phyloP scores from a whole-genome alignment of 352 stramenopile species.

The Phytopythium oedochilum region DNA sequence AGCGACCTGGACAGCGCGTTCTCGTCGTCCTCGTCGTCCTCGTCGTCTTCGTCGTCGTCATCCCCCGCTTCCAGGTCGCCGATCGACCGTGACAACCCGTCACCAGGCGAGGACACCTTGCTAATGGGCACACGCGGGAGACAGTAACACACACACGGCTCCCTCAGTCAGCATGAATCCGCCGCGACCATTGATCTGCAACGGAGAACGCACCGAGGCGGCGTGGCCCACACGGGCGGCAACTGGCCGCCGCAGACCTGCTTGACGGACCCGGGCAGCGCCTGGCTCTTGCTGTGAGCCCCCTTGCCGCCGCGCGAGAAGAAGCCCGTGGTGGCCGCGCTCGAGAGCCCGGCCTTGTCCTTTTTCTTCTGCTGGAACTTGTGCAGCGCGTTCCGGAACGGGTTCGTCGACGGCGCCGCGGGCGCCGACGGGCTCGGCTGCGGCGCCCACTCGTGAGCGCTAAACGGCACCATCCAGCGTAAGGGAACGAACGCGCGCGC shows the following conservation, averaged over 20 bases:
- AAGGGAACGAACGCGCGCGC: background rate
- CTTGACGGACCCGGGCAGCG: constrained; percentile 66
- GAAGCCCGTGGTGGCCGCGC: constrained; percentile 53
- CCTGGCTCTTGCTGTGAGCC: constrained; percentile 25
- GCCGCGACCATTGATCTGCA: background rate
- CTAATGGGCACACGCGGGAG: constrained; percentile 7
- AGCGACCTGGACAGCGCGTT: constrained; percentile 20
- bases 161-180: too few relatives aligned
- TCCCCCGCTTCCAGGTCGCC: constrained; percentile 14
- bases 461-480: too few relatives aligned
- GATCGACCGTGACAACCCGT: constrained; percentile 8
- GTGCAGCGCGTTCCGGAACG: constrained; percentile 74
- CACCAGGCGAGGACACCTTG: constrained; percentile 29
- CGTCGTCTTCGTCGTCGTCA: background rate
- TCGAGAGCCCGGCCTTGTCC: constrained; percentile 30
- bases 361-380: constrained; percentile 85
- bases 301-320: constrained; percentile 46
- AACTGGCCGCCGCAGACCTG: constrained; percentile 68
- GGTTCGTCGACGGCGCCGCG: constrained; percentile 42
- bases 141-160: too few relatives aligned
- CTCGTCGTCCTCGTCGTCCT: constrained; percentile 19
- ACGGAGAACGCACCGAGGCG: constrained; percentile 26
- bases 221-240: constrained; percentile 73
- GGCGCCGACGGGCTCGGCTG: constrained; percentile 21
- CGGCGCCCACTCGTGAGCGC: too few relatives aligned